Evolutionary conservation across 768 basidiomycete species (phyloP), one percentile per base, ranked within the genome.

Genomic region (Bullera alba): DNA sequence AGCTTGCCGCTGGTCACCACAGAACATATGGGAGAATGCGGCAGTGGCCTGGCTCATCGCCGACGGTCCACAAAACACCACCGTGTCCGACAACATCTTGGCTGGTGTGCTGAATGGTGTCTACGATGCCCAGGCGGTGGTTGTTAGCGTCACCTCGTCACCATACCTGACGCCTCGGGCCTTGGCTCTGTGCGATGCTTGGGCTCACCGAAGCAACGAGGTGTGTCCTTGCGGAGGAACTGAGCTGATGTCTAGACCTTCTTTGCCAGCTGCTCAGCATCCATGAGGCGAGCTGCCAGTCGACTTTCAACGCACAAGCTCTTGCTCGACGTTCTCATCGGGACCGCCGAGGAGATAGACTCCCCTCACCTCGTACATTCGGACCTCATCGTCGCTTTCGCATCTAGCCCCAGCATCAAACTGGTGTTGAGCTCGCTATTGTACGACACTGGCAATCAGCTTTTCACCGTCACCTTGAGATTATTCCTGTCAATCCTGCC

Each of bases 381-480:
- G 19, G 19, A 10, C 19, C 10, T 42, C 27, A 53, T 60, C 44
- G 34, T 46, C 0, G 37, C 14, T 21, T 22, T 60, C 2, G 51
- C 49, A 0, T 29, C 12, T 2, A 42, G 43, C 27, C 32, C 55
- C n/a, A 21, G 51, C 25, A 14, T 58, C 17, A 38, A 45, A 19
- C 34, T n/a, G 15, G 19, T 66, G 19, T 16, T 63, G 15, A 32
- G 30, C 22, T 57, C 54, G 34, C 62, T 67, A 6, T 35, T 61
- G 4, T 50, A 53, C 30, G 65, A 67, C 45, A 64, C 62, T 17
- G 51, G 54, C 16, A 67, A 67, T 37, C 46, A 51, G 16, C 57
- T 67, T 21, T 67, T 67, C 50, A 49, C 62, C n/a, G 35, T 65
- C 39, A 41, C 52, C 5, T 43, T 67, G 17, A 56, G 69, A 14